phyloP scores from a whole-genome alignment of 176 grass and related monocot genomes.

The Carex scoparia region DNA sequence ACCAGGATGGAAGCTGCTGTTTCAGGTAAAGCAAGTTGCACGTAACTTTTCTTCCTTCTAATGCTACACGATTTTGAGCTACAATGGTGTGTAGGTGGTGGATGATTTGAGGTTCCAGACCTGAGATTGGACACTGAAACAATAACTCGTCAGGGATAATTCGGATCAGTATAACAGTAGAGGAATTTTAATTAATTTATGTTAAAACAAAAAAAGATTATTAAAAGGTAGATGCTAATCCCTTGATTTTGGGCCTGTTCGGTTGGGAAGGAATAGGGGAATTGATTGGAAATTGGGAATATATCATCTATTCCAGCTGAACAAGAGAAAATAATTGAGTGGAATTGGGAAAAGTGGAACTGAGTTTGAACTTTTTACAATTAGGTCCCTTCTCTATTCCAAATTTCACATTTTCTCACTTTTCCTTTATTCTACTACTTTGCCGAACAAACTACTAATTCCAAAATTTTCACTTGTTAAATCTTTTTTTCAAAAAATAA shows the following conservation, averaged over 20 bases:
- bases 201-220: background rate
- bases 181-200: background rate
- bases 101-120: background rate
- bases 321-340: too few species aligned
- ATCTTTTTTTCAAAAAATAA: too few species aligned
- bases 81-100: background rate
- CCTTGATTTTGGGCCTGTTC: background rate
- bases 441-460: too few species aligned
- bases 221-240: background rate
- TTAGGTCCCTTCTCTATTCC: too few species aligned
- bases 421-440: too few species aligned
- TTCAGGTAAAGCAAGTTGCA: conserved; percentile 34
- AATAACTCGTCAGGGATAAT: background rate
- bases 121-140: conserved; percentile 29
- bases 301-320: too few species aligned
- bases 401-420: too few species aligned
- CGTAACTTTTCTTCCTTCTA: background rate
- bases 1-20: conserved; percentile 29
- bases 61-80: background rate
- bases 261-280: too few species aligned
- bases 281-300: too few species aligned
- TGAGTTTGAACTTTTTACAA: too few species aligned
- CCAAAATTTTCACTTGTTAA: too few species aligned
- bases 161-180: background rate
- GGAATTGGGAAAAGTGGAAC: too few species aligned